phyloP scores from a whole-genome alignment of 495 filamentous ascomycete genomes.

The Penicillium taxi region DNA sequence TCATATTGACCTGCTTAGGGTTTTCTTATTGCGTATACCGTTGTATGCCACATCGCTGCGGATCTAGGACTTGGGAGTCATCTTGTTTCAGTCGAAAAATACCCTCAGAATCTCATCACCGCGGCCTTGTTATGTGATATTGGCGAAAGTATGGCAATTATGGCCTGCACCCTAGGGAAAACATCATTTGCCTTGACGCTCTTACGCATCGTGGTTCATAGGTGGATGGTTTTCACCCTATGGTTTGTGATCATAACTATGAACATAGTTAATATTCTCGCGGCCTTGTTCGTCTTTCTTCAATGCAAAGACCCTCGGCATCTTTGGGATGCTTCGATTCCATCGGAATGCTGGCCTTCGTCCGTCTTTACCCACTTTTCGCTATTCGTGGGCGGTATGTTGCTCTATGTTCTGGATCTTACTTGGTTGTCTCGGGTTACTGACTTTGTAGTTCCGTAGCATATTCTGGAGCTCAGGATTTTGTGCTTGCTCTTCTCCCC shows the following conservation, averaged over 20 bases:
- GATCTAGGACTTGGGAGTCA: slow-evolving; percentile 14
- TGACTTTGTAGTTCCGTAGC: slow-evolving; percentile 9
- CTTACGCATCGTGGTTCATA: slow-evolving; percentile 13
- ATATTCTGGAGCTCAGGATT: slow-evolving; percentile 18
- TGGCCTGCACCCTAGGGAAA: slow-evolving; percentile 17
- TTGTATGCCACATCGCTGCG: slow-evolving; percentile 18
- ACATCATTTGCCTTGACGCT: slow-evolving; percentile 17
- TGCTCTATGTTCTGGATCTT: background rate
- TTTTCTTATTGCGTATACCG: slow-evolving; percentile 18
- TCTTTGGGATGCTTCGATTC: slow-evolving; percentile 13
- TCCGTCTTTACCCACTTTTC: slow-evolving; percentile 16
- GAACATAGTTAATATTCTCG: slow-evolving; percentile 14
- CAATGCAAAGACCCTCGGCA: slow-evolving; percentile 18
- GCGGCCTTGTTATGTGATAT: slow-evolving; percentile 17
- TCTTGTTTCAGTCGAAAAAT: slow-evolving; percentile 8
- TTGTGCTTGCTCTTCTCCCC: slow-evolving; percentile 13
- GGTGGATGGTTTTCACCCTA: slow-evolving; percentile 12
- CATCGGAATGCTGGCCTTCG: slow-evolving; percentile 16
- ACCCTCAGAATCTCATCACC: slow-evolving; percentile 12
- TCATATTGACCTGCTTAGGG: slow-evolving; percentile 4
- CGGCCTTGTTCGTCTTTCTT: slow-evolving; percentile 13
- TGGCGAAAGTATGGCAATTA: slow-evolving; percentile 16
- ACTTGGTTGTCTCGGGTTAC: background rate
- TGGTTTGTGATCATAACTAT: slow-evolving; percentile 20
- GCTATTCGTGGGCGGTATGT: slow-evolving; percentile 15